Evolutionary conservation across 2,329 filamentous ascomycete genomes (phyloP).

Genomic region (Clarireedia hainanense): DNA sequence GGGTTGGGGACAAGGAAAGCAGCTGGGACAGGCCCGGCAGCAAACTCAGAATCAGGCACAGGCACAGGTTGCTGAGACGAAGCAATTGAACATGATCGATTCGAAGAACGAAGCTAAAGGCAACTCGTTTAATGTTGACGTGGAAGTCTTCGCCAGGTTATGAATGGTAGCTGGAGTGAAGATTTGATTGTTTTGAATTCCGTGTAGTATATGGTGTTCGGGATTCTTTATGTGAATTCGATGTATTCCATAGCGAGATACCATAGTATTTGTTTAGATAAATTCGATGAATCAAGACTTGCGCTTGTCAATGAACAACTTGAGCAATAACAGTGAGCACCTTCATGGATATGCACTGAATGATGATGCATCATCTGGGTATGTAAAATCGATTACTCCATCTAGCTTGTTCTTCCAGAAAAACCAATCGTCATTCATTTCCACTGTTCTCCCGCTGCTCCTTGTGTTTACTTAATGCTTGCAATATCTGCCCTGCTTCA

Average conservation of each 20-base stretch:
- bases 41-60: too few species aligned
- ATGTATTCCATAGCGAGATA: too few species aligned
- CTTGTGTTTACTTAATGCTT: slow-evolving; percentile 25
- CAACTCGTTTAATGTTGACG: too few species aligned
- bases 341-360: too few species aligned
- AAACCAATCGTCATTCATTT: background rate
- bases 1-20: background rate
- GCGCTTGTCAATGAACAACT: too few species aligned
- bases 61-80: background rate
- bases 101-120: too few species aligned
- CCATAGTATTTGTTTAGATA: too few species aligned
- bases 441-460: slow-evolving; percentile 12
- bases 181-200: too few species aligned
- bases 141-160: background rate
- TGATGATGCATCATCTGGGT: too few species aligned
- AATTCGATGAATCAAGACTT: too few species aligned
- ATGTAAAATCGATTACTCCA: background rate
- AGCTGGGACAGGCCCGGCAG: background rate
- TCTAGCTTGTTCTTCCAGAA: background rate
- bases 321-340: too few species aligned
- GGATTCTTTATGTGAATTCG: background rate
- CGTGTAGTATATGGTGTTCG: background rate
- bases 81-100: too few species aligned
- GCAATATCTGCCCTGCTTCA: slow-evolving; percentile 28
- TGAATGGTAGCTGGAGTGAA: background rate